Evolutionary conservation across 73 alveolate species (phyloP).

Genomic region (Paraurostyla sp.): DNA sequence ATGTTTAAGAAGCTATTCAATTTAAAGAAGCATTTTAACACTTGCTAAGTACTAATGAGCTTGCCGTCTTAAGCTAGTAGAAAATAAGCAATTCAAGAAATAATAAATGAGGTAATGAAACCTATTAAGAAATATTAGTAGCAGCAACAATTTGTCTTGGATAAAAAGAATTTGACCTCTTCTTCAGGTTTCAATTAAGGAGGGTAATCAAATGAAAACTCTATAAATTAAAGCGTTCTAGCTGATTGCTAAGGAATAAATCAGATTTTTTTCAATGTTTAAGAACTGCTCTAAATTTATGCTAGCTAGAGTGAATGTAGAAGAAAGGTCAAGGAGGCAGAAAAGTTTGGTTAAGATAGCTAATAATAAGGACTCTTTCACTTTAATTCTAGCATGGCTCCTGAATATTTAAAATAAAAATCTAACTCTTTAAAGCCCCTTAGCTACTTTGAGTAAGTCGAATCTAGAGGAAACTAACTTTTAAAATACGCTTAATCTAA

Average conservation of each 20-base stretch:
- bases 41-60: slow-evolving; percentile 4
- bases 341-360: not conserved
- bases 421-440: not conserved
- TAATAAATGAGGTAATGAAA: slow-evolving; percentile 18
- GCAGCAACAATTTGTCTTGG: no score
- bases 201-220: no score
- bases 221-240: no score
- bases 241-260: not conserved
- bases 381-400: not conserved
- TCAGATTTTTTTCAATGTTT: not conserved
- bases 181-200: not conserved
- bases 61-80: slow-evolving; percentile 31
- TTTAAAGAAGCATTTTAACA: slow-evolving; percentile 40
- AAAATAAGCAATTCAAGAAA: slow-evolving; percentile 26
- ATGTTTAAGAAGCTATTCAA: slow-evolving; percentile 34
- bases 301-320: slow-evolving; percentile 19
- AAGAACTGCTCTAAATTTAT: slow-evolving; percentile 30
- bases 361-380: not conserved
- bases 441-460: not conserved
- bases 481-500: not conserved
- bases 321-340: slow-evolving; percentile 18
- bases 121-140: not conserved
- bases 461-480: not conserved
- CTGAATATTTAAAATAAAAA: not conserved
- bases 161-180: not conserved